Evolutionary conservation across 441 rosid genomes (phyloP), one percentile per base, ranked within the genome.

Genomic region (Euphorbia celastroides): DNA sequence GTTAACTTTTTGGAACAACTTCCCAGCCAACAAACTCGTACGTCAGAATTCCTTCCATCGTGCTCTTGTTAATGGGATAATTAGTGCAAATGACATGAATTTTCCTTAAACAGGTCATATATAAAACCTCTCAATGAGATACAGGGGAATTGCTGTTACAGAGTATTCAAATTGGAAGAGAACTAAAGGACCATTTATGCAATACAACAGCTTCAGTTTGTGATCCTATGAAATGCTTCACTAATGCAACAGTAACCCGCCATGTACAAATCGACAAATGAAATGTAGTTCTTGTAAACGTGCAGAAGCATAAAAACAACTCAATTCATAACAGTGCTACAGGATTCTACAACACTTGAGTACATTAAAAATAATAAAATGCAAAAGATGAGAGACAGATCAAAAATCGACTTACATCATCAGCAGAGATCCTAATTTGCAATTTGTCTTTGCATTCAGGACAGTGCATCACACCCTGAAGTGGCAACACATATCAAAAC

Each of bases 381-480:
- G 10, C 56, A 26, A 46, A 6, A 20, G 57, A 38, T 17, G 67
- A 60, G 58, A 41, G 41, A 66, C 23, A 62, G 27, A n/a, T 31
- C 25, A 5, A 2, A 6, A 51, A 67, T 11, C 13, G 70, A 79
- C 96, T 80, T 74, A 93, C 98, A 83, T 93, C 92, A 80, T 93
- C 98, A 0, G 97, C 97, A 60, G 98, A 90, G 74, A 93, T 88
- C 74, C 82, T 84, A 79, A 90, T 79, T 82, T 86, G 90, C 63
- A 93, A 76, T 75, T 83, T 93, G 82, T 83, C 66, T 81, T 90
- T 90, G 88, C 97, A 93, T 82, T 88, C 98, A 68, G 89, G 75
- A 79, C 97, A 93, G 74, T 82, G 57, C 94, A 93, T 90, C 68
- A 93, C 97, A 65, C 97, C 97, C 97, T 90, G 86, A 75, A 73